Base-by-base conservation (phyloP, 345 rosid species). In the Linum lewisii region DNA sequence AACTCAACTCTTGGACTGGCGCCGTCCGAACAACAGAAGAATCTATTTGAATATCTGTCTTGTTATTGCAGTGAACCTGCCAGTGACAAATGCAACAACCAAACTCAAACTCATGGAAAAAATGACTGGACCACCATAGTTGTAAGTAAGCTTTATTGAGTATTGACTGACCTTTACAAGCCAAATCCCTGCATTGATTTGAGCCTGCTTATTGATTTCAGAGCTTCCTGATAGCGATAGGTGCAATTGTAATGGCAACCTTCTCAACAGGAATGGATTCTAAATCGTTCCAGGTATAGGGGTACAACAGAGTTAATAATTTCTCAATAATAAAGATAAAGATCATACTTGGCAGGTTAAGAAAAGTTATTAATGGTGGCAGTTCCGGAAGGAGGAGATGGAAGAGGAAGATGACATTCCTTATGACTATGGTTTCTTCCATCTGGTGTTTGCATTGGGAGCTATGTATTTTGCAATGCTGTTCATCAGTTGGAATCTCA, bases 401-500 rank as follows among this genome's bases (percentile, higher is more conserved):
- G 64, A 72, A 64, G 64, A 32, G 64, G 88, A 80, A 57, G 90
- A 86, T n/a, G 84, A 88, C 52, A 75, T 81, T 61, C 90, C 92
- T 38, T 88, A 88, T 32, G 81, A 74, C 63, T 86, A 88, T 2
- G 92, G 88, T 58, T 80, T 91, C 62, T 91, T 86, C 74, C 95
- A 91, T 74, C 73, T 91, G 63, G 78, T 88, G 52, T 91, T 88
- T 63, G 81, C 98, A 50, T 70, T 88, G 42, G 98, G 98, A 23
- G 92, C 95, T 49, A 88, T 83, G 96, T 88, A 91, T 75, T 91
- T 88, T 26, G 92, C 87, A 26, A 91, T 91, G 98, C 72, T 91
- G 72, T 88, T 88, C 77, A 73, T 86, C 65, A 80, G 95, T 53
- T 88, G 96, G 98, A 81, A 91, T 78, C 90, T 88, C 3, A 69